Evolutionary conservation across 164 flowering plant species (phyloP), one percentile per base, ranked within the genome.

Genomic region (Vitis vinifera): DNA sequence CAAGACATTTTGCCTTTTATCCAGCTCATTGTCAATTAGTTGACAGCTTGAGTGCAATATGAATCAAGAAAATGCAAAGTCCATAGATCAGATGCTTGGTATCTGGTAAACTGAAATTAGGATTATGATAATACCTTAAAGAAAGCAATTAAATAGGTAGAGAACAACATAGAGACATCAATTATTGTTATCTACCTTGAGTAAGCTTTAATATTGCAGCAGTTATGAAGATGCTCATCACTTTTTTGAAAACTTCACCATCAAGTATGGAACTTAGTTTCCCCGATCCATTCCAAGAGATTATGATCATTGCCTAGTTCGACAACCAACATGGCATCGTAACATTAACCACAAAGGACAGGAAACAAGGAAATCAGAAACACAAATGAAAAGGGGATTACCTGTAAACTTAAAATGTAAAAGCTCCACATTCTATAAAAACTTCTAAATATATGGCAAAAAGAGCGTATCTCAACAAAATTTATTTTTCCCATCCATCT

Each of bases 371-470:
- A 30, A 77, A n/a, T 61, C 44, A 71, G 14, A 31, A 53, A 27
- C 10, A 48, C 31, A 15, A 19, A 49, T 9, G 52, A 13, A 30
- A 4, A 16, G 55, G 48, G 4, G 60, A 44, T 67, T 77, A 89
- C 98, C 92, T 94, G 98, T 69, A 94, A 81, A 52, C 84, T 79
- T 76, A 94, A 68, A 59, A 94, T 88, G 57, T 83, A 89, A 75
- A 94, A 94, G 73, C 82, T 82, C 98, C 98, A 94, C 96, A 94
- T 88, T 74, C 98, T 79, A 77, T 92, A 93, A 75, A 94, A 94
- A 76, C 98, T 94, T 84, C 97, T 79, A 74, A 92, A 94, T 30
- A 94, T 63, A 68, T 94, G 98, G 88, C 88, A 94, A 78, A 86
- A 94, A 31, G 98, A 82, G 16, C 98, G 91, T 72, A 87, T 90